Evolutionary conservation across 495 filamentous ascomycete genomes (phyloP), one percentile per base, ranked within the genome.

Genomic region (Trichoderma erinaceum): DNA sequence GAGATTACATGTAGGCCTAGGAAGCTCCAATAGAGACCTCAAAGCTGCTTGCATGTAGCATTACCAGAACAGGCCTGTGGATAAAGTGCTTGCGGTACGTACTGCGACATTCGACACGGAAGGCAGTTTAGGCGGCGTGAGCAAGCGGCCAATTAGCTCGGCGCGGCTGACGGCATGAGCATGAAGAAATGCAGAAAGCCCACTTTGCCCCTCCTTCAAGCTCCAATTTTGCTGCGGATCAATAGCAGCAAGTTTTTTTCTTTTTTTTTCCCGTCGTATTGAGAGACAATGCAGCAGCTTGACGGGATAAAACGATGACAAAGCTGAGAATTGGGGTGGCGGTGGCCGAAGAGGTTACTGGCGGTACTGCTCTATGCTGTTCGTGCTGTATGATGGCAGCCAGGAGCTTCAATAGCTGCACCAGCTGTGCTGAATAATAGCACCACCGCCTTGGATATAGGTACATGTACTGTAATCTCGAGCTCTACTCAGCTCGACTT

Each of bases 191-290:
- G 50, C 50, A 56, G n/a, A 4, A 23, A 23, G 18, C n/a, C 50
- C 50, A 56, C 50, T 23, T 48, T 56, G 50, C 50, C 50, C 50
- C 50, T 56, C 50, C 50, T 56, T n/a, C 1, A 56, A 11, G 16
- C 50, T 23, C n/a, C n/a, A n/a, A 15, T 46, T 38, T 46, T 46
- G 43, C 43, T 46, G 43, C 43, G 43, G 43, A 46, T 46, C 18
- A 46, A 46, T 46, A 15, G 43, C 50, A 56, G 50, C n/a, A 21
- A 56, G 50, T 56, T 56, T 56, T 56, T 56, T 25, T 56, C 25
- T 25, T 56, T 25, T 25, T 46, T 46, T 44, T 44, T 44, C 4
- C 12, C 0, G 43, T 11, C 18, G 43, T 15, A 46, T 46, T 16
- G 43, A 46, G 29, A 29, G 29, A 29, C 29, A 29, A n/a, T n/a